Conservation (phyloP, 306 rosid genomes). For the Medicago arabica region DNA sequence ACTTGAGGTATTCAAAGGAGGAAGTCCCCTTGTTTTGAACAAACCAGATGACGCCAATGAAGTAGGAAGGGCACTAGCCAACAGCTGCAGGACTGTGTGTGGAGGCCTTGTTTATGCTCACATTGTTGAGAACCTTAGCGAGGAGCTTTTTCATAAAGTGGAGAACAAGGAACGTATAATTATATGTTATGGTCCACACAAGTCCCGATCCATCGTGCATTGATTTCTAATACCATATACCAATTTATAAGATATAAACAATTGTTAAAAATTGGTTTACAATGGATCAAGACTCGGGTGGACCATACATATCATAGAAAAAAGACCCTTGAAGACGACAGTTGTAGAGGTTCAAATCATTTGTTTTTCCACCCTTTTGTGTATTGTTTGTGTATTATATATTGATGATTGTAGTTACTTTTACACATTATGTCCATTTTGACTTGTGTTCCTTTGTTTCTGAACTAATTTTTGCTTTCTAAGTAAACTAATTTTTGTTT, state of each 20-base stretch:
- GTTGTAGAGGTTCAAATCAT: too few species aligned
- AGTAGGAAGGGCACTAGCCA: conserved; percentile 83
- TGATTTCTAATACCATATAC: not conserved
- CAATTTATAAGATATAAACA: not conserved
- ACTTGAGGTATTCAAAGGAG: conserved; percentile 93
- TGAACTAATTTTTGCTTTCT: too few species aligned
- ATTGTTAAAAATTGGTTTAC: not conserved
- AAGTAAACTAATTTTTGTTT: too few species aligned
- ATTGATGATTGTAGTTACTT: too few species aligned
- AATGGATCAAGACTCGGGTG: not conserved
- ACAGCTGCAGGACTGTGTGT: conserved; percentile 72
- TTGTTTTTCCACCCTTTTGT: too few species aligned
- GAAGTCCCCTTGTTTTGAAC: conserved; percentile 88
- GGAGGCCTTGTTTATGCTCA: conserved; percentile 93
- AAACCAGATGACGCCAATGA: conserved; percentile 72
- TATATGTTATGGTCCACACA: too few species aligned
- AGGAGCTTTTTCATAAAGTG: conserved; percentile 72
- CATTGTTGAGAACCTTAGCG: conserved; percentile 78
- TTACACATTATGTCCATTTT: too few species aligned
- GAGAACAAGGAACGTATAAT: too few species aligned
- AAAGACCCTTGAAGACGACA: not conserved
- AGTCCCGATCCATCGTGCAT: not conserved
- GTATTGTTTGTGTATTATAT: too few species aligned
- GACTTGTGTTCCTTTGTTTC: too few species aligned
- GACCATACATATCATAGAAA: not conserved